These are phyloP conservation scores for Celoporthe dispersa DNA, from an alignment of 2,329 filamentous ascomycete genomes.

Conservation along the genomic window DNA sequence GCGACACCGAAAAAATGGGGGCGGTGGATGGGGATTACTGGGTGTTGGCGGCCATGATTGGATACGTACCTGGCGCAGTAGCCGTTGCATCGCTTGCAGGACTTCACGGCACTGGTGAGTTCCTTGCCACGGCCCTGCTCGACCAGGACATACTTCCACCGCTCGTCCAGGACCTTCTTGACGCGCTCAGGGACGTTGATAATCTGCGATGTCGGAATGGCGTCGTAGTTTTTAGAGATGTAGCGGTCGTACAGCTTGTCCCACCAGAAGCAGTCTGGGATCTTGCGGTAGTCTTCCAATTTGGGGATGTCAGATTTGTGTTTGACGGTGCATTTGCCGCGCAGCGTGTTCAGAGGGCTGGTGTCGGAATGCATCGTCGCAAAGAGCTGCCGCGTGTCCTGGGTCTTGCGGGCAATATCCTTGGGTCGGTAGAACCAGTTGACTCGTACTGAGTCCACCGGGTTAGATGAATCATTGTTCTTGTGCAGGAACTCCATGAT, in stretches of 20 bases:
- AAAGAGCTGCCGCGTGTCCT: constrained; percentile 89
- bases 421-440: constrained; percentile 99
- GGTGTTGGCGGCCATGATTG: constrained; percentile 19
- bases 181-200: constrained; percentile 96
- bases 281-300: constrained; percentile 67
- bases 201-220: constrained; percentile 87
- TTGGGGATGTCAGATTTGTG: constrained; percentile 79
- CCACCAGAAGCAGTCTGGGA: constrained; percentile 90
- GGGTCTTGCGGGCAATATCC: constrained; percentile 90
- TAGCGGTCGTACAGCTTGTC: constrained; percentile 98
- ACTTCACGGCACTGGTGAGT: constrained; percentile 92
- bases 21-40: constrained; percentile 26
- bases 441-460: constrained; percentile 87
- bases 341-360: constrained; percentile 87
- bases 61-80: constrained; percentile 85
- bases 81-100: constrained; percentile 87
- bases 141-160: constrained; percentile 95
- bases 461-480: constrained; percentile 72
- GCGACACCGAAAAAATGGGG: constrained; percentile 25
- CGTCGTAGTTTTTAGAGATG: constrained; percentile 96
- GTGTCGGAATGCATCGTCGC: constrained; percentile 99
- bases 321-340: constrained; percentile 89
- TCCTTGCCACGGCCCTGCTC: constrained; percentile 94
- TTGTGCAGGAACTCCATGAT: constrained; percentile 97
- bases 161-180: constrained; percentile 92